Conservation (phyloP, 1,139 yeast species). For the Scheffersomyces quercinus region DNA sequence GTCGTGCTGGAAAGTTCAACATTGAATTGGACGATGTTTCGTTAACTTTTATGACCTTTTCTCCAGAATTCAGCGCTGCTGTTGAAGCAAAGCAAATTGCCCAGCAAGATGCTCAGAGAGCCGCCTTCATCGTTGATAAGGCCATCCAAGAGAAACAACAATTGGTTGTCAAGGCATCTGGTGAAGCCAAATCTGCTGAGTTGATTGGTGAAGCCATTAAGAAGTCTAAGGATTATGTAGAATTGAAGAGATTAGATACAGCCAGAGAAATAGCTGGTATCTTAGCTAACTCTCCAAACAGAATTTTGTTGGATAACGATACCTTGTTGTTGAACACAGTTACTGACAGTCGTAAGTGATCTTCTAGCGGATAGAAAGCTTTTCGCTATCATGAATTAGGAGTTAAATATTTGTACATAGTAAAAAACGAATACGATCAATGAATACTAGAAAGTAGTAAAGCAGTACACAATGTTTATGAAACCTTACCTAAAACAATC, state of each 20-base stretch:
- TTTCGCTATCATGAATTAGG: too few species aligned
- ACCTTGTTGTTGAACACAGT: constrained; percentile 88
- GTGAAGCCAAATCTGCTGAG: constrained; percentile 98
- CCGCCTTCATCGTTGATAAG: constrained; percentile 94
- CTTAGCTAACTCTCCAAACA: constrained; percentile 84
- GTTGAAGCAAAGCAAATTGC: constrained; percentile 99
- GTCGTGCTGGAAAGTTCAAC: constrained; percentile 90
- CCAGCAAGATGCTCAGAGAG: constrained; percentile 98
- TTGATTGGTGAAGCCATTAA: constrained; percentile 98
- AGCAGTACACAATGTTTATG: too few species aligned
- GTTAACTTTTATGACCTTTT: constrained; percentile 91
- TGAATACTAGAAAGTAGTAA: too few species aligned
- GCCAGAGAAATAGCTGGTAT: constrained; percentile 94
- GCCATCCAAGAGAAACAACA: constrained; percentile 98
- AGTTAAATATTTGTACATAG: too few species aligned
- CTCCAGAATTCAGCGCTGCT: constrained; percentile 96
- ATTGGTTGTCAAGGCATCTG: constrained; percentile 92
- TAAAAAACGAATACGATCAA: too few species aligned
- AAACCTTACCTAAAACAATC: too few species aligned
- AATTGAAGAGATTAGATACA: constrained; percentile 93
- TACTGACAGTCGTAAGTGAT: constrained; percentile 55
- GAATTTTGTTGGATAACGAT: constrained; percentile 87
- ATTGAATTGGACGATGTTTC: constrained; percentile 93
- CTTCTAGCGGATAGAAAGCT: too few species aligned
- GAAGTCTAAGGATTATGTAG: constrained; percentile 93